phyloP scores from a whole-genome alignment of 2,329 filamentous ascomycete species.

The Paramyrothecium roridum region DNA sequence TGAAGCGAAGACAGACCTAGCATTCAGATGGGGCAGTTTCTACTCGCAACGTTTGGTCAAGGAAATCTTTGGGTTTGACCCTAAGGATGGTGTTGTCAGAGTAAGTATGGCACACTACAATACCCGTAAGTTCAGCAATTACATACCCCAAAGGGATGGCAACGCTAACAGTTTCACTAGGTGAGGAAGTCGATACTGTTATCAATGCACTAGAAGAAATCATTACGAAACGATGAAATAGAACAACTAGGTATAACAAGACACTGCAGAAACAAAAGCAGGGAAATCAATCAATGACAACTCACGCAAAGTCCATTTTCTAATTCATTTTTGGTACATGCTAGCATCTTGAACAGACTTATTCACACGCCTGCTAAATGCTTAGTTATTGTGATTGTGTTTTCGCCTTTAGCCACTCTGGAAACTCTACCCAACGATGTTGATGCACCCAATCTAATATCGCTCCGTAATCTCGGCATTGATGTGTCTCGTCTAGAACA shows the following conservation, averaged over 20 bases:
- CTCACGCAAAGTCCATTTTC: too few species aligned
- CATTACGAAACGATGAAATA: neutral
- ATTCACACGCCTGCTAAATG: too few species aligned
- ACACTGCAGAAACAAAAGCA: too few species aligned
- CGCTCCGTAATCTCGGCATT: slow-evolving; percentile 8
- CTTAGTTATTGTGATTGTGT: neutral
- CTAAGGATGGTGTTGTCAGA: slow-evolving; percentile 59
- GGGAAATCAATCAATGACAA: too few species aligned
- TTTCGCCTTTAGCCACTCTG: slow-evolving; percentile 4
- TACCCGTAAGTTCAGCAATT: slow-evolving; percentile 46
- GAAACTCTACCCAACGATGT: slow-evolving; percentile 10
- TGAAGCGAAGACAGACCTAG: slow-evolving; percentile 56
- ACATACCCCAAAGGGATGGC: neutral
- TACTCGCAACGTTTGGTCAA: slow-evolving; percentile 63
- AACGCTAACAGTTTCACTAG: rapidly evolving
- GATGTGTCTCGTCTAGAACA: slow-evolving; percentile 8
- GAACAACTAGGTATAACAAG: too few species aligned
- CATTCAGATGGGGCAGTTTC: slow-evolving; percentile 65
- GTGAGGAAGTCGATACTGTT: slow-evolving; percentile 4
- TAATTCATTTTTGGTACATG: too few species aligned
- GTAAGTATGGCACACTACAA: slow-evolving; percentile 76
- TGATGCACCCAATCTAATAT: slow-evolving; percentile 10
- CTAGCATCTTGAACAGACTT: too few species aligned
- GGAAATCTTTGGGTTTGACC: slow-evolving; percentile 54
- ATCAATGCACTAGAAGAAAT: slow-evolving; percentile 2